Evolutionary conservation across 176 grass and related monocot species (phyloP).

Genomic region (Avena eriantha): DNA sequence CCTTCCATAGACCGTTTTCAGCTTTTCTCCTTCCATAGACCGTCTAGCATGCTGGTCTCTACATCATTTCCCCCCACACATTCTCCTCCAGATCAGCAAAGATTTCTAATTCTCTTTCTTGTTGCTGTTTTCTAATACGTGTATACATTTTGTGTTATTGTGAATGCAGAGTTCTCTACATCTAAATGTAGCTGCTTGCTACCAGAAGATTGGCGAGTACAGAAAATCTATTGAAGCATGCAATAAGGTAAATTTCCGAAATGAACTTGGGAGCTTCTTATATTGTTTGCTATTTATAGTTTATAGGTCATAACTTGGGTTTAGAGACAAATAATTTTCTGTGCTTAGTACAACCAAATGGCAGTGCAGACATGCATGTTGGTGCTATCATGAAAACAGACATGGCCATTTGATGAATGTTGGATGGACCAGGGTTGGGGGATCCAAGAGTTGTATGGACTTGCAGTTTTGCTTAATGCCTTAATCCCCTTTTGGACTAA

Average conservation of each 20-base stretch:
- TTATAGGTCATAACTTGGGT: neutral
- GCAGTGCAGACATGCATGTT: neutral
- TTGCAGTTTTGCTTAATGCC: neutral
- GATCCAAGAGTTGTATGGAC: slow-evolving; percentile 12
- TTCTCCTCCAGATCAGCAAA: neutral
- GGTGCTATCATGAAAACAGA: slow-evolving; percentile 15
- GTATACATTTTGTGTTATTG: slow-evolving; percentile 47
- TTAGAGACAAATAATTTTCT: neutral
- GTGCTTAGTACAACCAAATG: neutral
- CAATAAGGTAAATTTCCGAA: slow-evolving; percentile 72
- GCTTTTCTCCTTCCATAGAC: slow-evolving; percentile 3
- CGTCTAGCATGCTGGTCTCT: neutral
- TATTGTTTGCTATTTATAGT: slow-evolving; percentile 13
- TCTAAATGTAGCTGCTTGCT: slow-evolving; percentile 95
- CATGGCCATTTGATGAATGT: slow-evolving; percentile 5
- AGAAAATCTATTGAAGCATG: slow-evolving; percentile 92
- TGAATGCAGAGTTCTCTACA: slow-evolving; percentile 73
- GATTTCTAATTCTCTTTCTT: neutral
- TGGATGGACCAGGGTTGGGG: slow-evolving; percentile 9
- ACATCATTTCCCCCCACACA: neutral
- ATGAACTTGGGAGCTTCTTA: slow-evolving; percentile 10
- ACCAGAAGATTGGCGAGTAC: slow-evolving; percentile 84
- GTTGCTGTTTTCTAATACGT: slow-evolving; percentile 12
- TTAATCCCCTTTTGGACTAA: neutral
- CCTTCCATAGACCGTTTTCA: neutral